Percentiles rank a stretch among this genome's conserved stretches.
These are phyloP conservation scores for Gliomastix tumulicola DNA, from an alignment of 2,329 filamentous ascomycete species.

Conservation along the genomic window DNA sequence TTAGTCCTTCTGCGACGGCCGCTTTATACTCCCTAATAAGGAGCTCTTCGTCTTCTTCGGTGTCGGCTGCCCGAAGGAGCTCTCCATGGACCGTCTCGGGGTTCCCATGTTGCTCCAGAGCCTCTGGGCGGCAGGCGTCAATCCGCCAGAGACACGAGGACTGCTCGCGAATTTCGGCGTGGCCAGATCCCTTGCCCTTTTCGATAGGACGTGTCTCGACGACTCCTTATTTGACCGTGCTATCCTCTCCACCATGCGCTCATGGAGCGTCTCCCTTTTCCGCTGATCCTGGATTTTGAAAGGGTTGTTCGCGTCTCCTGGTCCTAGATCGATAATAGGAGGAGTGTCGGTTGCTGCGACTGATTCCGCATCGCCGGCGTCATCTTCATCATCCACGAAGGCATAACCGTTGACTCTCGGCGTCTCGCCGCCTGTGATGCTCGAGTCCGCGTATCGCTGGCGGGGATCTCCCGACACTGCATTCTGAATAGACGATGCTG, in stretches of 20 bases:
- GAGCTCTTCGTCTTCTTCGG: constrained; percentile 30
- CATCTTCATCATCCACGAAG: constrained; percentile 79
- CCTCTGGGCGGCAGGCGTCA: constrained; percentile 70
- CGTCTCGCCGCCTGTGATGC: constrained; percentile 60
- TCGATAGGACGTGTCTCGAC: constrained; percentile 51
- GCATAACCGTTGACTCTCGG: constrained; percentile 89
- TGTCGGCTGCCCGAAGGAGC: constrained; percentile 26
- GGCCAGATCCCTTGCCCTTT: constrained; percentile 50
- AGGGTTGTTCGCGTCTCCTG: constrained; percentile 61
- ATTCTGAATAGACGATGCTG: constrained; percentile 75
- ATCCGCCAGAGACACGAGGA: constrained; percentile 44
- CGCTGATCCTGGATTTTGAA: constrained; percentile 74
- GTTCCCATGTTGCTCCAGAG: constrained; percentile 56
- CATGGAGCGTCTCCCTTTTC: constrained; percentile 72
- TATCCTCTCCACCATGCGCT: constrained; percentile 79
- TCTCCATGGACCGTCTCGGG: constrained; percentile 23
- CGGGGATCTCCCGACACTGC: constrained; percentile 71
- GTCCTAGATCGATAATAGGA: constrained; percentile 49
- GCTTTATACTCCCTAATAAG: constrained; percentile 24
- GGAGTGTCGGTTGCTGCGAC: too few relatives aligned
- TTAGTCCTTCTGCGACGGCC: constrained; percentile 13
- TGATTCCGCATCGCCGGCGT: constrained; percentile 31
- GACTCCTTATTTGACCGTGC: constrained; percentile 63
- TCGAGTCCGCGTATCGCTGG: constrained; percentile 54
- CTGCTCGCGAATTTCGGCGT: constrained; percentile 67